phyloP scores from a whole-genome alignment of 2,329 filamentous ascomycete species.

The Colletotrichum phormii region DNA sequence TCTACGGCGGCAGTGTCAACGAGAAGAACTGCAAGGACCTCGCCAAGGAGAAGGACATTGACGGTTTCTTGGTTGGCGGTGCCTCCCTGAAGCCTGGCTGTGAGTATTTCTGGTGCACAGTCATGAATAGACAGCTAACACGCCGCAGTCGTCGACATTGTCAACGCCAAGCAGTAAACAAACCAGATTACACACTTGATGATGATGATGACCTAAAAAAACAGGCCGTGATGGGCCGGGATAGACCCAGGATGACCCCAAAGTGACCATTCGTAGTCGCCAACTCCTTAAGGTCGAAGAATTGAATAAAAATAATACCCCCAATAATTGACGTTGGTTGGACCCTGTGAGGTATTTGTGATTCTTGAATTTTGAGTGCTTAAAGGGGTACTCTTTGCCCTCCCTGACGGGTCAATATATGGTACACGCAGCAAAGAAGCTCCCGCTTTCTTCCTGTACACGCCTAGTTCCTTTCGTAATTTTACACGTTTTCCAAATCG shows the following conservation, averaged over 20 bases:
- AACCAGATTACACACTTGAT: conserved; percentile 23
- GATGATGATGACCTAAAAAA: conserved; percentile 35
- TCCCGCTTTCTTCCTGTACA: conserved; percentile 13
- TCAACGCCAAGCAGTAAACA: conserved; percentile 66
- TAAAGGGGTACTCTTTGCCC: conserved; percentile 17
- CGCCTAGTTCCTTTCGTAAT: conserved; percentile 15
- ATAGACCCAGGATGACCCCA: not conserved
- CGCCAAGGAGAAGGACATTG: conserved; percentile 92
- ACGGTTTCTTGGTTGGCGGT: conserved; percentile 97
- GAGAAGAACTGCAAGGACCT: conserved; percentile 99
- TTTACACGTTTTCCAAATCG: conserved; percentile 23
- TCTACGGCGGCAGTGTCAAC: conserved; percentile 96
- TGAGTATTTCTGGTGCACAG: conserved; percentile 58
- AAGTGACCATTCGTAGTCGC: not conserved
- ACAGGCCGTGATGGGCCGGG: not conserved
- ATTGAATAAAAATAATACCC: conserved; percentile 28
- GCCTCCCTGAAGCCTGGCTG: conserved; percentile 97
- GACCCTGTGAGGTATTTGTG: not conserved
- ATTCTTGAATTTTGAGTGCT: conserved; percentile 6
- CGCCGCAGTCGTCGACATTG: conserved; percentile 66
- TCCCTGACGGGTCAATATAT: conserved; percentile 23
- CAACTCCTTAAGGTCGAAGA: conserved; percentile 10
- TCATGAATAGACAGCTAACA: conserved; percentile 21
- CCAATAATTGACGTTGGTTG: not conserved
- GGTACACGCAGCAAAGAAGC: conserved; percentile 27